Evolutionary conservation across 2,329 filamentous ascomycete species (phyloP).

Genomic region (Cladophialophora bantiana): DNA sequence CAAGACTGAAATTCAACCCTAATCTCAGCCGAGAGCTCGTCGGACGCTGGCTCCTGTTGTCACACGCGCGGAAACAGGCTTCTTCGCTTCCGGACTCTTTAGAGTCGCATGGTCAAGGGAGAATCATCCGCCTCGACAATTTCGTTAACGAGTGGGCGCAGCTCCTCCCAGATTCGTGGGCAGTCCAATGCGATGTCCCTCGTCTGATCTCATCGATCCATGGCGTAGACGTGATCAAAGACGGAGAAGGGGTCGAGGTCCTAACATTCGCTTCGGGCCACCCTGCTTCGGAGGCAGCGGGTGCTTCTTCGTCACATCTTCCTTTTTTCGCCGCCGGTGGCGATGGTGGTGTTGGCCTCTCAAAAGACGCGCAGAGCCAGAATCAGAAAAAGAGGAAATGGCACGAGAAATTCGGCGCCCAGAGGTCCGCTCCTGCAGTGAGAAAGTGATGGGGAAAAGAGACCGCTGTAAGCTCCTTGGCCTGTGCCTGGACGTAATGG

Average conservation of each 20-base stretch:
- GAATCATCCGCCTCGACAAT: slow-evolving; percentile 7
- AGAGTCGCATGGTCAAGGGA: background rate
- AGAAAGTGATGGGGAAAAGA: slow-evolving; percentile 5
- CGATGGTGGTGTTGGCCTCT: background rate
- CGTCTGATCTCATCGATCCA: slow-evolving; percentile 15
- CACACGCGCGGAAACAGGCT: background rate
- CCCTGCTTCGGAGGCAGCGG: too few species aligned
- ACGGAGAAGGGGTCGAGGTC: slow-evolving; percentile 18
- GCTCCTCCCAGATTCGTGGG: slow-evolving; percentile 35
- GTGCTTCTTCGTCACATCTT: too few species aligned
- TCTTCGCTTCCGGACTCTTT: background rate
- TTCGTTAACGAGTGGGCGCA: slow-evolving; percentile 32
- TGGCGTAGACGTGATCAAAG: slow-evolving; percentile 11
- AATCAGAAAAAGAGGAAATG: slow-evolving; percentile 40
- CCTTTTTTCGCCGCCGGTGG: background rate
- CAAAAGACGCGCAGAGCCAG: slow-evolving; percentile 3
- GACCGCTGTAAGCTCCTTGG: too few species aligned
- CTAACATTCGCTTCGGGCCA: slow-evolving; percentile 9
- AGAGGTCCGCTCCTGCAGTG: slow-evolving; percentile 26
- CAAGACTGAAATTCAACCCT: slow-evolving; percentile 8
- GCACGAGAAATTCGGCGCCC: slow-evolving; percentile 42
- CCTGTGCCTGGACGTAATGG: background rate
- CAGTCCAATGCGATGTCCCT: slow-evolving; percentile 28
- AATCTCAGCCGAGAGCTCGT: slow-evolving; percentile 5
- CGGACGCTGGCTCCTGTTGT: slow-evolving; percentile 25